Base-by-base conservation (phyloP, 768 basidiomycete species). In the Lentinula guzmanii region DNA sequence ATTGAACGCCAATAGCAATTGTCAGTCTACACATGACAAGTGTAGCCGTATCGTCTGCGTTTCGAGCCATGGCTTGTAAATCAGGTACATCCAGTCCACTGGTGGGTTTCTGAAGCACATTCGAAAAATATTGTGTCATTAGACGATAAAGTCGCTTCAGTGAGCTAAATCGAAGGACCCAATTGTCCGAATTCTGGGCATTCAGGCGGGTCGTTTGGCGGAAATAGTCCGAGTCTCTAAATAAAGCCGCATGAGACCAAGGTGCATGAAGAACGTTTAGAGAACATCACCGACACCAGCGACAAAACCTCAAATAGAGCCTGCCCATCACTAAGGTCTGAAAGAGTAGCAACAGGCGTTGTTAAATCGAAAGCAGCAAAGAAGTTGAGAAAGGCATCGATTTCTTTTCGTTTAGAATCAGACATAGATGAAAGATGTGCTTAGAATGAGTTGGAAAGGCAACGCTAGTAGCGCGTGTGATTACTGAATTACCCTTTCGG, bases 1-100 rank as follows among this genome's bases (percentile, higher is more conserved):
- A 94, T 73, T 95, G 93, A 9, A 95, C 93, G 1, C 89, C 87
- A 65, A 94, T 90, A 21, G 89, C 91, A 52, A 96, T 87, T 11
- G 89, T 87, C 46, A 95, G 77, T 52, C 90, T 83, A 69, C 91
- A 94, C 76, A 95, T 79, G 18, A 83, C 77, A 33, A 94, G 77
- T 3, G 87, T 86, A 31, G 90, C 89, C 11, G 71, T 65, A 3
- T 87, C 71, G 67, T 85, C 82, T 61, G 84, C 76, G 67, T 90
- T 89, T 72, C 93, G 90, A 31, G 93, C 91, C 59, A 95, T 83
- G 4, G 87, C 84, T 68, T 93, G 91, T 51, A 97, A 80, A 75
- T 95, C 87, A 10, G 95, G 95, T 9, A 95, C 93, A 64, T 91
- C 90, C 41, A 95, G 81, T 8, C 85, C 79, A 48, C 82, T 81